Evolutionary conservation across 2,329 filamentous ascomycete genomes (phyloP).

Genomic region (Ceratocystis lukuohia): DNA sequence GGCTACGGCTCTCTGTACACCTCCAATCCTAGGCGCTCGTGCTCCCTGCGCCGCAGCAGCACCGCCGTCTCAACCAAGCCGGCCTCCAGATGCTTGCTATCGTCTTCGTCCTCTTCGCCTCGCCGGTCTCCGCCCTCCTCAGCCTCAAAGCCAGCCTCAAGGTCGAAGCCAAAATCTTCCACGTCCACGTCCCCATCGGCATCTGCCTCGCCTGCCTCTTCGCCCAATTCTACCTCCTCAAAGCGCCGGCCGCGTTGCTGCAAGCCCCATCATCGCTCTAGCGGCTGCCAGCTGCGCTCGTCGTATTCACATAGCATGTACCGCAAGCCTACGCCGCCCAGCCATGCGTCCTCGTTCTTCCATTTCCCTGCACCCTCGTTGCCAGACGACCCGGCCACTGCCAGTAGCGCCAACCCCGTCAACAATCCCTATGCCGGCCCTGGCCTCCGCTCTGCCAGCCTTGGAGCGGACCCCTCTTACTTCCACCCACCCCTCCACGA

Average conservation of each 20-base stretch:
- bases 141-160: not conserved
- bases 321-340: conserved; percentile 22
- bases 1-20: conserved; percentile 41
- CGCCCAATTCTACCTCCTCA: conserved; percentile 29
- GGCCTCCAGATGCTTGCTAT: not conserved
- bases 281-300: conserved; percentile 21
- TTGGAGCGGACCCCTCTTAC: conserved; percentile 6
- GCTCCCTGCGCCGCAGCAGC: conserved; percentile 24
- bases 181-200: conserved; percentile 26
- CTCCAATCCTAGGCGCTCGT: conserved; percentile 30
- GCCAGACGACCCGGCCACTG: not conserved
- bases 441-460: not conserved
- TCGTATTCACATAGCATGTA: conserved; percentile 16
- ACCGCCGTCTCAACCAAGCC: conserved; percentile 24
- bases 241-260: conserved; percentile 18
- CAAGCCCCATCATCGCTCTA: conserved; percentile 22
- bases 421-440: not conserved
- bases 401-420: not conserved
- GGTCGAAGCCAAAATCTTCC: not conserved
- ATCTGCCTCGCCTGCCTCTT: conserved; percentile 25
- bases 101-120: not conserved
- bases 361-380: conserved; percentile 31
- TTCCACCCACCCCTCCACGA: not conserved
- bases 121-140: not conserved
- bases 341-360: conserved; percentile 32